phyloP scores from a whole-genome alignment of 1,139 yeast genomes.

The Pichia sp. region DNA sequence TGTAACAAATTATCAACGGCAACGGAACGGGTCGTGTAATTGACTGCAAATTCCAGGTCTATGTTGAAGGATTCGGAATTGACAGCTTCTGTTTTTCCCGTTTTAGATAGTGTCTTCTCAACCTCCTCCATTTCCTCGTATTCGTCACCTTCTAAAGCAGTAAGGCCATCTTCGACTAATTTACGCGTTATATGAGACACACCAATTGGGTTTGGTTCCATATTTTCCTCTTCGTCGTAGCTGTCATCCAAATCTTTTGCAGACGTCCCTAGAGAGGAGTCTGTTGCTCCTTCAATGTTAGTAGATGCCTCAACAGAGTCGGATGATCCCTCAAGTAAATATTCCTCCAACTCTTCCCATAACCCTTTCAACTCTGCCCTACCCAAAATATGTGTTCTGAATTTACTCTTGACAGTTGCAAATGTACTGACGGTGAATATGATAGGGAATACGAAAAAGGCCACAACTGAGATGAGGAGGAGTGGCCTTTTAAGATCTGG shows the following conservation, averaged over 20 bases:
- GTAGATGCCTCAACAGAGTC: neutral
- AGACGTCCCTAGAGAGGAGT: neutral
- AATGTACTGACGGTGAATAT: conserved; percentile 37
- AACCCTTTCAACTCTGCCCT: conserved; percentile 15
- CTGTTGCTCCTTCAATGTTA: neutral
- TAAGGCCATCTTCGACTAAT: conserved; percentile 24
- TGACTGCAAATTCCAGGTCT: conserved; percentile 12
- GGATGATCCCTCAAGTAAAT: neutral
- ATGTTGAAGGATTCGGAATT: conserved; percentile 1
- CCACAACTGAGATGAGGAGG: conserved; percentile 20
- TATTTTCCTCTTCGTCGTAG: conserved; percentile 6
- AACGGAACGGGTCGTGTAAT: conserved; percentile 6
- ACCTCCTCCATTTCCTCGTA: conserved; percentile 15
- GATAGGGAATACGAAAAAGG: conserved; percentile 45
- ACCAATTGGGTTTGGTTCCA: conserved; percentile 15
- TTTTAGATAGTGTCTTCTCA: neutral
- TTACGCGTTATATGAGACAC: conserved; percentile 24
- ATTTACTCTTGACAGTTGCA: conserved; percentile 27
- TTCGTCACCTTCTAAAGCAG: conserved; percentile 6
- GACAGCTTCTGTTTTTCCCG: neutral
- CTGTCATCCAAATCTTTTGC: conserved; percentile 1
- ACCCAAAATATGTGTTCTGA: conserved; percentile 17
- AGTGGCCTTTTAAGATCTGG: conserved; percentile 10
- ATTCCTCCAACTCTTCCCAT: conserved; percentile 11
- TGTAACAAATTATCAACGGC: conserved; percentile 4